Evolutionary conservation across 176 grass and related monocot species (phyloP), one percentile per base, ranked within the genome.

Genomic region (Aegilops longissima): DNA sequence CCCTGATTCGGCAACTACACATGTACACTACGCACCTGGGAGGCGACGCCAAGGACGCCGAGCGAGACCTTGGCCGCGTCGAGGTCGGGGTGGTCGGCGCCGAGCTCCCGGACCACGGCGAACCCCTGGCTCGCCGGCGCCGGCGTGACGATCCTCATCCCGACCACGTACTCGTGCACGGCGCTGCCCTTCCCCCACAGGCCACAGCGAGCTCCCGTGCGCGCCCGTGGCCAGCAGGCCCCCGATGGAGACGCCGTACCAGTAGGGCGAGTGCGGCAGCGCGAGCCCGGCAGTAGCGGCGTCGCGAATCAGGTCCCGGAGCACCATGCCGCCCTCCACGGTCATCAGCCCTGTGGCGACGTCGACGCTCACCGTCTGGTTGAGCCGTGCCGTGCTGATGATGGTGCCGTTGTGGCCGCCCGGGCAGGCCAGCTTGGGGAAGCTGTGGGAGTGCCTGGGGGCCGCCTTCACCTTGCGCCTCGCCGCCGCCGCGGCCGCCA

Each of bases 341-440:
- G 76, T 84, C 14, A 84, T 80, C 67, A 42, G 70, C 81, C 61
- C 62, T 34, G 0, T 40, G 5, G 13, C 58, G 1, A 59, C 42
- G 44, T 87, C 89, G 66, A 65, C 4, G 68, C 16, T 35, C 24
- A 91, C 75, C 3, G 72, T 79, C 16, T 76, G 56, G 68, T 91
- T 38, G 16, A 91, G 85, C 5, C 39, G 34, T 31, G 33, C 4
- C 18, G 89, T 91, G 73, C 89, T 89, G 36, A 91, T 82, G 51
- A 84, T 29, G 5, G 91, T 66, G 66, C 92, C 89, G 25, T 85
- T 40, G 27, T 59, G 59, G 5, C 77, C 89, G 5, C 85, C 89
- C 6, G 92, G 86, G 80, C 92, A 94, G 12, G 87, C 83, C 21
- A 94, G 83, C 73, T 94, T 94, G 2, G 89, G 66, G 66, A 94